These are phyloP conservation scores for Paraphoma chrysanthemicola DNA, from an alignment of 2,329 filamentous ascomycete genomes.

Conservation along the genomic window DNA sequence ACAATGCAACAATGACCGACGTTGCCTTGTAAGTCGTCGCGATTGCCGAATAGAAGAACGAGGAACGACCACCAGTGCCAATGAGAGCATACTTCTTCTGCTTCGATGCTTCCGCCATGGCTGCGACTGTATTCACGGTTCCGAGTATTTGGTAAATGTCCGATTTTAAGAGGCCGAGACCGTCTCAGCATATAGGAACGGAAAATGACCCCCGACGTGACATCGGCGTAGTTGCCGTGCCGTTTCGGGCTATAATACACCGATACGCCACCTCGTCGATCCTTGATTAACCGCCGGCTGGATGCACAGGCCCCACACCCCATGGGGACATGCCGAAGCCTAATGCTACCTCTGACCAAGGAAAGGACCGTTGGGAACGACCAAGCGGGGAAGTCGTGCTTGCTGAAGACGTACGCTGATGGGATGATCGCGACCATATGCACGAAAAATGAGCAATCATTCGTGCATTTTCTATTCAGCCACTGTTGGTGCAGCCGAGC, in stretches of 20 bases:
- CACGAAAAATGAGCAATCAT: conserved; percentile 6
- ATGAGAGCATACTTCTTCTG: conserved; percentile 59
- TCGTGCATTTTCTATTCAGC: conserved; percentile 12
- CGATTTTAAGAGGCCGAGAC: neutral
- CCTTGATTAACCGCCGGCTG: conserved; percentile 7
- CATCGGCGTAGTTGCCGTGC: conserved; percentile 13
- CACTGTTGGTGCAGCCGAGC: neutral
- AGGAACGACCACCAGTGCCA: conserved; percentile 66
- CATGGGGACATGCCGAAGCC: conserved; percentile 9
- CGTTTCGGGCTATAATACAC: conserved; percentile 15
- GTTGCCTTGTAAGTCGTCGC: conserved; percentile 60
- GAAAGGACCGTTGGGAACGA: neutral
- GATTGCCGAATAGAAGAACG: conserved; percentile 68
- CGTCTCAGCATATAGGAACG: conserved; percentile 10
- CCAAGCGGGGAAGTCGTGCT: conserved; percentile 13
- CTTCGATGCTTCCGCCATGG: conserved; percentile 17
- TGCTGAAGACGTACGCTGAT: conserved; percentile 1
- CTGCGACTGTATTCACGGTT: neutral
- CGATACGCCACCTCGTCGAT: conserved; percentile 12
- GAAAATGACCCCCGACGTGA: conserved; percentile 3
- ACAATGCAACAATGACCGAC: conserved; percentile 62
- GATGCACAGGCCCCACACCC: conserved; percentile 10
- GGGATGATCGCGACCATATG: conserved; percentile 1
- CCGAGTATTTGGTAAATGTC: neutral
- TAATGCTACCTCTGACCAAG: neutral